Evolutionary conservation across 768 basidiomycete genomes (phyloP), one percentile per base, ranked within the genome.

Genomic region (Gyrodon lividus): DNA sequence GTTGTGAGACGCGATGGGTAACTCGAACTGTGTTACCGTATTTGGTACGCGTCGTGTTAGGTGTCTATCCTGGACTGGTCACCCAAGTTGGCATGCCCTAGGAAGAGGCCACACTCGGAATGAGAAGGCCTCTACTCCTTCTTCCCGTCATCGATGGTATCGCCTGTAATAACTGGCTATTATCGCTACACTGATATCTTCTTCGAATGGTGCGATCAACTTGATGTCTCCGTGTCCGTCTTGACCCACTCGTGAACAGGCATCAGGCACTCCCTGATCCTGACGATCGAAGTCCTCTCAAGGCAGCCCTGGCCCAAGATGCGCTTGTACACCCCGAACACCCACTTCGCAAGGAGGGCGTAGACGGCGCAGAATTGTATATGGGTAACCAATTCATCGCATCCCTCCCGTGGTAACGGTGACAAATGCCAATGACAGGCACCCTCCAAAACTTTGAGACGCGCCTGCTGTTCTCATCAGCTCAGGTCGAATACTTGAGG

Each of bases 131-230:
- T 17, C 31, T n/a, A 20, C 7, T 50, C 56, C 61, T 13, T 48
- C 46, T 46, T 31, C 12, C 56, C 37, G 34, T 38, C 57, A 52
- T 54, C 35, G 12, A 68, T 69, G 68, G 69, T 70, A 37, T 67
- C 69, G 23, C 72, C 78, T 5, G 74, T 81, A 5, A 68, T 84
- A 43, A 84, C 78, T 51, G 89, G 89, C 13, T 92, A 86, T 61
- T 92, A 91, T 65, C 74, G 92, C 46, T 92, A 87, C 64, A 89
- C 89, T 0, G 91, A 94, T 68, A 84, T 93, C 46, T 86, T 83
- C 79, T 92, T 83, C 50, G 84, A 90, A 65, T 91, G 86, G 89
- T 86, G 59, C 57, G 61, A 19, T n/a, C 48, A 6, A 4, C 23
- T 5, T 34, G 31, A 31, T 51, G 14, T 12, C 51, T 1, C 40